Percentiles rank a stretch among this genome's conserved stretches.
phyloP scores from a whole-genome alignment of 257 asterid genomes.

The Galeopsis tetrahit region DNA sequence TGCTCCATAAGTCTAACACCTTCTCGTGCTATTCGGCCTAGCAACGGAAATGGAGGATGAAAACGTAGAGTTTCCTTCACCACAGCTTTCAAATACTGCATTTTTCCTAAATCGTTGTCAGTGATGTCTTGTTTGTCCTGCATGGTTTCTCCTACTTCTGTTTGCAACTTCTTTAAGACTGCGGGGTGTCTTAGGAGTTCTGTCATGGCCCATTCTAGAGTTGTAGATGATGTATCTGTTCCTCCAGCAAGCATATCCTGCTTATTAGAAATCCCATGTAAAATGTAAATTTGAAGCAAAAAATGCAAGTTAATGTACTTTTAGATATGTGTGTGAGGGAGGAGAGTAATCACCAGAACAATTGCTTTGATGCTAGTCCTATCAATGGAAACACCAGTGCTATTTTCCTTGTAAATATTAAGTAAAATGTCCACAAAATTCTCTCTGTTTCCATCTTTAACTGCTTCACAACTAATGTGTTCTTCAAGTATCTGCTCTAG shows the following conservation, averaged over 20 bases:
- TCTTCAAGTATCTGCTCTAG: constrained; percentile 47
- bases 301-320: background rate
- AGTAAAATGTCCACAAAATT: constrained; percentile 50
- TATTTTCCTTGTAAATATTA: constrained; percentile 20
- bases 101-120: constrained; percentile 45
- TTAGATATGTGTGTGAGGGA: no score
- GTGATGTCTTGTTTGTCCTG: constrained; percentile 34
- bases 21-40: constrained; percentile 40
- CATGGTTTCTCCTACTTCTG: constrained; percentile 38
- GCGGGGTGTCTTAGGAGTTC: constrained; percentile 52
- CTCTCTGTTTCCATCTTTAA: background rate
- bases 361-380: constrained; percentile 42
- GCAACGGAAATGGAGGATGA: constrained; percentile 46
- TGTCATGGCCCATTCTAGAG: constrained; percentile 58
- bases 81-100: constrained; percentile 57
- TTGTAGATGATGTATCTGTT: constrained; percentile 48
- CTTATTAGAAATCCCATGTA: background rate
- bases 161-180: constrained; percentile 34
- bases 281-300: no score
- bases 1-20: constrained; percentile 42
- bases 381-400: constrained; percentile 32
- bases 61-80: constrained; percentile 48
- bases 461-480: constrained; percentile 21
- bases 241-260: constrained; percentile 56
- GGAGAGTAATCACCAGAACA: constrained; percentile 32